Base-by-base conservation (phyloP, 192 early-diverging fungal species). In the Paraglomus brasilianum region DNA sequence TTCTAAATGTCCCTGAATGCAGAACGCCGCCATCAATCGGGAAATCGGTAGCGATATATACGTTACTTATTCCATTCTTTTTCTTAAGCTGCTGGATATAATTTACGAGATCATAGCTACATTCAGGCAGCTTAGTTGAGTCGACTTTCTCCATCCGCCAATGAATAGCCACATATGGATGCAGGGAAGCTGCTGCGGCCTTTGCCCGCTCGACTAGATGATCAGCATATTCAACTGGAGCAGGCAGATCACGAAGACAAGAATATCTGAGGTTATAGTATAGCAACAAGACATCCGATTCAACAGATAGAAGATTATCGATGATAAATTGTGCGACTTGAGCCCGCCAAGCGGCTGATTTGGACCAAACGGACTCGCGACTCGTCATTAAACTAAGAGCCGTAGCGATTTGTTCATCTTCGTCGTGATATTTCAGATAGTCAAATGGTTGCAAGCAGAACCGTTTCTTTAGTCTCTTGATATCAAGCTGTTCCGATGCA, bases 41-140 rank as follows among this genome's bases (percentile, higher is more conserved):
- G 61, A 60, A 73, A 66, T 73, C 72, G 5, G 72, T 73, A n/a
- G 72, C 72, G 1, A 73, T 41, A 58, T 73, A 73, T 40, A 69
- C 52, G 15, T 69, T 73, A 46, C 36, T 7, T 40, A 73, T 59
- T 19, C 47, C 47, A 11, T 61, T 2, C 5, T 17, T 44, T 30
- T 41, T 30, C 22, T 48, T 53, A 11, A 73, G 1, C 36, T 57
- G 13, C 5, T 41, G 0, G 4, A 73, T 14, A 14, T 45, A 36
- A 42, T 45, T 48, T 8, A 66, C 52, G 6, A 73, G 44, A 1
- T 21, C 19, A 15, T 24, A 9, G 5, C 53, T 22, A 57, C 71
- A 72, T 40, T 46, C 39, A 42, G 48, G 43, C 11, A 72, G 10
- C 6, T 65, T 72, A 9, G 13, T 10, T 41, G 17, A 9, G 8